Evolutionary conservation across 1,284 basidiomycete species (phyloP), one percentile per base, ranked within the genome.

Genomic region (Singerocomus inundabilis): DNA sequence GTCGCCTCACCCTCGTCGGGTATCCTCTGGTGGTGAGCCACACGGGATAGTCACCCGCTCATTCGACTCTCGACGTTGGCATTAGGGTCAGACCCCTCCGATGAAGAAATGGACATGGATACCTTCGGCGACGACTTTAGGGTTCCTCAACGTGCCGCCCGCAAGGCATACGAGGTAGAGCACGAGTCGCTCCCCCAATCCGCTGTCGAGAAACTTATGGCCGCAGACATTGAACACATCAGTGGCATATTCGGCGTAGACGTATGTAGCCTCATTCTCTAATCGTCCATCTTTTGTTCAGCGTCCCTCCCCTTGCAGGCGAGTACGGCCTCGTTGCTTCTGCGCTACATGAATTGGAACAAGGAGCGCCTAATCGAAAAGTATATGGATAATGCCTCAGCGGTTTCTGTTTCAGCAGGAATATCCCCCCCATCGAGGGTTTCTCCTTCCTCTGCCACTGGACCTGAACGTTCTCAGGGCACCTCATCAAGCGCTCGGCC

Each of bases 301-400:
- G 5, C 36, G 6, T 32, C 42, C 38, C 16, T 15, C 15, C 16
- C 21, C n/a, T 30, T 39, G 26, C 52, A 79, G 76, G 54, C 60
- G 8, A 68, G 73, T 56, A 78, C 78, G 4, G 93, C 95, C 2
- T 81, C 86, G 1, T 76, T 95, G 40, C 77, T 99, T 6, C 76
- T 99, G 41, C 84, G 94, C 29, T 77, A 93, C 72, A 85, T 90
- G 75, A 77, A 80, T 41, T 99, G 96, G 96, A 98, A 99, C 77
- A 91, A 92, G 65, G 96, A 99, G 70, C 86, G 87, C 52, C 80
- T 98, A n/a, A 91, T 92, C 56, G 92, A 97, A 74, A 86, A 88
- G 67, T 97, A 92, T 71, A 94, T 95, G 91, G 93, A 94, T 61
- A 88, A 91, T 56, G 80, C 91, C 1, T 77, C 82, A 15, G 72